Evolutionary conservation across 148 eudicot genomes (phyloP).

Genomic region (Rhododendron simsii): DNA sequence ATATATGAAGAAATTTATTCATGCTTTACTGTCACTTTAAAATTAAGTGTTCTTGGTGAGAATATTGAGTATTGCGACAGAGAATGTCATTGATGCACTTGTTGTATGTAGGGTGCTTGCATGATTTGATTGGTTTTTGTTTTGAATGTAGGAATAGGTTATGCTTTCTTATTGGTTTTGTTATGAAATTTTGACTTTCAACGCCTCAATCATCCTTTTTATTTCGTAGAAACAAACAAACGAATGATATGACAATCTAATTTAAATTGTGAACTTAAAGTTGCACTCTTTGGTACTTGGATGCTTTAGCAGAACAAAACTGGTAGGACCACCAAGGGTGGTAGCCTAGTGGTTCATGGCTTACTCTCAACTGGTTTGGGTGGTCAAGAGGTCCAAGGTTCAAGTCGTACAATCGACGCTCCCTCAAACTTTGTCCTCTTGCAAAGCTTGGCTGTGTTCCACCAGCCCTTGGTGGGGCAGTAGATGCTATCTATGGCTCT

Average conservation of each 20-base stretch:
- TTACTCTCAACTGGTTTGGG: background rate
- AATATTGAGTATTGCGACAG: background rate
- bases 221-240: background rate
- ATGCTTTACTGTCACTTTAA: background rate
- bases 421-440: background rate
- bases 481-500: background rate
- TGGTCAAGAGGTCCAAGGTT: background rate
- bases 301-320: background rate
- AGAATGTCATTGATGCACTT: background rate
- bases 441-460: background rate
- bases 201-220: background rate
- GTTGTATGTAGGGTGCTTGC: background rate
- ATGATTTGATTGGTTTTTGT: conserved; percentile 1
- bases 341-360: background rate
- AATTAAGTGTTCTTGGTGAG: background rate
- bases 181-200: background rate
- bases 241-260: background rate
- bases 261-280: background rate
- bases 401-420: background rate
- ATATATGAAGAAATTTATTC: background rate
- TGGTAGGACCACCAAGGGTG: background rate
- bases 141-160: background rate
- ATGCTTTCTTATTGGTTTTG: background rate
- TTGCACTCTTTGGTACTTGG: background rate
- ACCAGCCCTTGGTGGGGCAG: background rate